Percentiles rank a stretch among this genome's conserved stretches.
phyloP scores from a whole-genome alignment of 768 basidiomycete genomes.

The Phaffia australis region DNA sequence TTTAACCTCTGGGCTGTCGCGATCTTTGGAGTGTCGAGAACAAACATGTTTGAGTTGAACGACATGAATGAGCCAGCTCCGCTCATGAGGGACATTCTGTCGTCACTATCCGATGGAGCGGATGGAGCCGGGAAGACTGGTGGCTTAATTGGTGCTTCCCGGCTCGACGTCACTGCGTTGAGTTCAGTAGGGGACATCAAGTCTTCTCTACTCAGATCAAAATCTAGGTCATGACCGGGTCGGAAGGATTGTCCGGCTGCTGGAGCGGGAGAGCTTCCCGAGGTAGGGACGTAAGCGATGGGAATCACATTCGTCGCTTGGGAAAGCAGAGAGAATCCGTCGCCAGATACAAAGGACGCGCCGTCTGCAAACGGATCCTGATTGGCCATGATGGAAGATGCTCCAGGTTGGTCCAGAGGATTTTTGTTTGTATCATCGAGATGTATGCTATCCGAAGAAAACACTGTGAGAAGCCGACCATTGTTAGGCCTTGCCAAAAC shows the following conservation, averaged over 20 bases:
- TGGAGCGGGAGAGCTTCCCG: neutral
- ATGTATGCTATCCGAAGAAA: constrained; percentile 21
- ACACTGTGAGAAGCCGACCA: constrained; percentile 17
- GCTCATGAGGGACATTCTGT: constrained; percentile 4
- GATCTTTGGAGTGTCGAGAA: constrained; percentile 23
- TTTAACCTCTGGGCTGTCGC: constrained; percentile 23
- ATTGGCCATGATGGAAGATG: neutral
- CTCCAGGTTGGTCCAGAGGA: neutral
- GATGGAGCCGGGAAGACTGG: neutral
- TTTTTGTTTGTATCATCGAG: constrained; percentile 16
- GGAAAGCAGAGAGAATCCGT: constrained; percentile 16
- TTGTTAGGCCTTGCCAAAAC: constrained; percentile 1
- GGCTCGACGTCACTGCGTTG: neutral
- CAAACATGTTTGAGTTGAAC: constrained; percentile 25
- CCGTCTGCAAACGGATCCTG: constrained; percentile 23
- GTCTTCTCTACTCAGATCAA: constrained; percentile 13
- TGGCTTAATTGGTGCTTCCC: constrained; percentile 9
- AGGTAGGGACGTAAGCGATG: constrained; percentile 23
- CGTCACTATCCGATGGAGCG: neutral
- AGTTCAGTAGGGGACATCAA: neutral
- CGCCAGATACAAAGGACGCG: constrained; percentile 15
- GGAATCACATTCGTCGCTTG: constrained; percentile 26
- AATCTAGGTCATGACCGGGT: constrained; percentile 10
- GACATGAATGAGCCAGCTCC: constrained; percentile 23
- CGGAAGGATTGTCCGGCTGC: constrained; percentile 4